Percentiles rank a stretch among this genome's conserved stretches.
These are phyloP conservation scores for Aschersonia sp. DNA, from an alignment of 2,329 filamentous ascomycete species.

Conservation along the genomic window DNA sequence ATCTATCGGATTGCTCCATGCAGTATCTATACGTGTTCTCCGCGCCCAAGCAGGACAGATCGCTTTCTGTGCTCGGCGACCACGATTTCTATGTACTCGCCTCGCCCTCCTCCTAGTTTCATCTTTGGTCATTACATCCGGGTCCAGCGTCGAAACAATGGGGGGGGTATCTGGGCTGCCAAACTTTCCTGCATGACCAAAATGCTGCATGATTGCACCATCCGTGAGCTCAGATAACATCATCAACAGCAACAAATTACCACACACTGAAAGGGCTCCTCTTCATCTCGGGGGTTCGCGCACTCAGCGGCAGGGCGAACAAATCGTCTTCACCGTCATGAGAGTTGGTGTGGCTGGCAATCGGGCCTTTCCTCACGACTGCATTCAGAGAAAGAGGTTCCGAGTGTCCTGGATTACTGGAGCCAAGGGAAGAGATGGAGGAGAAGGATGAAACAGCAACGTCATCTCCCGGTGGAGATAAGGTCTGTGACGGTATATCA, in stretches of 20 bases:
- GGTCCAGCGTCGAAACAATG: background rate
- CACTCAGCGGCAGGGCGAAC: slow-evolving; percentile 78
- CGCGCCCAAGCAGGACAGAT: too few species aligned
- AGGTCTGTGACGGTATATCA: slow-evolving; percentile 17
- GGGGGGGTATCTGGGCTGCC: too few species aligned
- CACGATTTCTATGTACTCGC: background rate
- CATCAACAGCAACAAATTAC: background rate
- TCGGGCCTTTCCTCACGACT: slow-evolving; percentile 11
- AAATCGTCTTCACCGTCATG: slow-evolving; percentile 53
- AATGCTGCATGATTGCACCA: too few species aligned
- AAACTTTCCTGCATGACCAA: too few species aligned
- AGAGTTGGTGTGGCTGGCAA: slow-evolving; percentile 7
- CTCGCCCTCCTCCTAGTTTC: background rate
- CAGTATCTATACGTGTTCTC: background rate
- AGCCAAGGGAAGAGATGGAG: slow-evolving; percentile 11
- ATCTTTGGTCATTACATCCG: background rate
- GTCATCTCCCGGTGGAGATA: slow-evolving; percentile 16
- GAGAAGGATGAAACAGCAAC: slow-evolving; percentile 22
- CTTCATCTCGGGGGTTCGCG: slow-evolving; percentile 72
- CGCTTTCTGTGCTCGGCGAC: too few species aligned
- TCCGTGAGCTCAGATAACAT: too few species aligned
- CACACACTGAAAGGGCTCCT: slow-evolving; percentile 54
- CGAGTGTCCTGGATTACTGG: slow-evolving; percentile 2
- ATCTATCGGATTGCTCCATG: background rate
- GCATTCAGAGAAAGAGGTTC: slow-evolving; percentile 19